These are phyloP conservation scores for Pascua guehoae DNA, from an alignment of 1,284 basidiomycete genomes.

Conservation along the genomic window DNA sequence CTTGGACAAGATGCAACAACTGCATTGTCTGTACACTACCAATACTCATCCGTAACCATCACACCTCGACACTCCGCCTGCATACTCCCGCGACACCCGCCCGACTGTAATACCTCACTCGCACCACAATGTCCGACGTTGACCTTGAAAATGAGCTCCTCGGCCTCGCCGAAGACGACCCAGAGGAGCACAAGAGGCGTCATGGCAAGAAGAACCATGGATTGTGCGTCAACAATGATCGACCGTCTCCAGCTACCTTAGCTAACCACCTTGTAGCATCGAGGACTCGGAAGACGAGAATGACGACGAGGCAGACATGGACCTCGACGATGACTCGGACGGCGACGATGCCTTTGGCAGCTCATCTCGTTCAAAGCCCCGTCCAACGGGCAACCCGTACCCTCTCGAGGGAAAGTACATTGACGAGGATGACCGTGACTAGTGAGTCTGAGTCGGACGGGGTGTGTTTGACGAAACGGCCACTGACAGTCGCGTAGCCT, in stretches of 20 bases:
- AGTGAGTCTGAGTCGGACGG: conserved; percentile 61
- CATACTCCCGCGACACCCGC: too few species aligned
- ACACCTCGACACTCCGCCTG: too few species aligned
- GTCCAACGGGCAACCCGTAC: conserved; percentile 61
- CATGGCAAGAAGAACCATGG: conserved; percentile 33
- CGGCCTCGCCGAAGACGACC: conserved; percentile 48
- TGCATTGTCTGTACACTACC: too few species aligned
- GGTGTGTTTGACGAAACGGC: conserved; percentile 7
- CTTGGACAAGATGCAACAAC: background rate
- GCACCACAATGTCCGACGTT: conserved; percentile 40
- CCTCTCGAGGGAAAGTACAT: conserved; percentile 87
- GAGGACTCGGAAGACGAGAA: conserved; percentile 27
- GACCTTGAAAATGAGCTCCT: conserved; percentile 50
- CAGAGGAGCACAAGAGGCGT: conserved; percentile 37
- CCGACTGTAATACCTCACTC: background rate
- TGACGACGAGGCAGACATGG: conserved; percentile 32
- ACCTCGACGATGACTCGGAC: conserved; percentile 42
- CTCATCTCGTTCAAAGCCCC: conserved; percentile 1
- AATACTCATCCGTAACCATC: background rate
- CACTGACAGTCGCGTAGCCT: conserved; percentile 55
- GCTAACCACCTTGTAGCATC: conserved; percentile 1
- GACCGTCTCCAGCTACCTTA: background rate
- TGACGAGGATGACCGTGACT: conserved; percentile 73
- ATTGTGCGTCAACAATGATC: conserved; percentile 4
- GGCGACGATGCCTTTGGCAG: conserved; percentile 20